Evolutionary conservation across 2,329 filamentous ascomycete species (phyloP).

Genomic region (Ophidiomyces ophidiicola): DNA sequence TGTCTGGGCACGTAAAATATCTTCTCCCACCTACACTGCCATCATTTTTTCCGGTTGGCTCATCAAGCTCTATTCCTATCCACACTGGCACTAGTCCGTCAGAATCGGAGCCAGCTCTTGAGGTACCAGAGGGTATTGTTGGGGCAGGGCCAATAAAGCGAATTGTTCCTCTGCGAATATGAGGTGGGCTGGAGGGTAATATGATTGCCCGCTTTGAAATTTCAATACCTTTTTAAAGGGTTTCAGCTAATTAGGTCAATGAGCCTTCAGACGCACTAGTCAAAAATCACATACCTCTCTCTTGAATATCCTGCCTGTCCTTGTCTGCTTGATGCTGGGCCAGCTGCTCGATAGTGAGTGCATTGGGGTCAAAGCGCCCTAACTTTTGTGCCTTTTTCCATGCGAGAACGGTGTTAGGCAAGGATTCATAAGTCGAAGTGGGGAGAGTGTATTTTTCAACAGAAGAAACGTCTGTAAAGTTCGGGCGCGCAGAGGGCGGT

Average conservation of each 20-base stretch:
- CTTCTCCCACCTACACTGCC: conserved; percentile 40
- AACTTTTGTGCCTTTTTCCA: conserved; percentile 94
- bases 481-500: conserved; percentile 59
- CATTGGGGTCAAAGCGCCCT: conserved; percentile 86
- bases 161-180: conserved; percentile 34
- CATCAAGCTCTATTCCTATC: conserved; percentile 50
- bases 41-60: conserved; percentile 55
- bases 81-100: conserved; percentile 31
- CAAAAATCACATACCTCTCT: conserved; percentile 47
- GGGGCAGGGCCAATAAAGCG: conserved; percentile 33
- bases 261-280: not conserved
- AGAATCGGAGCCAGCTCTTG: conserved; percentile 15
- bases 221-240: conserved; percentile 33
- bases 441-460: conserved; percentile 88
- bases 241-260: not conserved
- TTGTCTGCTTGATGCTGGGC: conserved; percentile 56
- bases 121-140: conserved; percentile 24
- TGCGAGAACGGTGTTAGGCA: conserved; percentile 75
- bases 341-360: conserved; percentile 59
- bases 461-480: conserved; percentile 67
- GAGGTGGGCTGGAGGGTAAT: conserved; percentile 32
- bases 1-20: conserved; percentile 44
- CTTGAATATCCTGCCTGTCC: conserved; percentile 47
- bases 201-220: conserved; percentile 34
- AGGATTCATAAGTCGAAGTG: conserved; percentile 70